Evolutionary conservation across 23 red algal genomes (phyloP).

Genomic region (Gracilaria vermiculophylla): DNA sequence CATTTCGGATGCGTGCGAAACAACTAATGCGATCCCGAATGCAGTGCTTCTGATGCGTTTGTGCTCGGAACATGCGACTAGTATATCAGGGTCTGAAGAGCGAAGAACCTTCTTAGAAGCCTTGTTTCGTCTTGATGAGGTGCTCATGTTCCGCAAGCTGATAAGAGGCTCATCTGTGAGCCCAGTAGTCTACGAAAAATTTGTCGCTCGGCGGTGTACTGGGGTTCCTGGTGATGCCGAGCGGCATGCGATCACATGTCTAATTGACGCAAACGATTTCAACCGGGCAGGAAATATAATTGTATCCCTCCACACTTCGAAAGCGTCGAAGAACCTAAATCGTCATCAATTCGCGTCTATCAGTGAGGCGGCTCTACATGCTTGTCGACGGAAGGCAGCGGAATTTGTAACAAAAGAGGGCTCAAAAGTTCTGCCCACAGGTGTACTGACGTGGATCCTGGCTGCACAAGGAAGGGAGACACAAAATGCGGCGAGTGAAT

Average conservation of each 20-base stretch:
- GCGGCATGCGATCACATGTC: slow-evolving; percentile 45
- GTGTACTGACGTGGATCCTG: slow-evolving; percentile 43
- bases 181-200: slow-evolving; percentile 30
- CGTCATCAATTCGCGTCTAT: slow-evolving; percentile 42
- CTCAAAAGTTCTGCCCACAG: slow-evolving; percentile 21
- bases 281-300: slow-evolving; percentile 46
- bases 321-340: slow-evolving; percentile 7
- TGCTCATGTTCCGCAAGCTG: slow-evolving; percentile 39
- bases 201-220: slow-evolving; percentile 41
- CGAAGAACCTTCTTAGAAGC: slow-evolving; percentile 14
- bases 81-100: neutral
- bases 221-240: slow-evolving; percentile 60
- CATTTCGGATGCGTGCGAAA: slow-evolving; percentile 50
- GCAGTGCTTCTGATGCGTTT: slow-evolving; percentile 50
- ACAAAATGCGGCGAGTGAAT: neutral
- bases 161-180: slow-evolving; percentile 38
- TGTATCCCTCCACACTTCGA: slow-evolving; percentile 7
- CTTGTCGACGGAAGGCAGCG: slow-evolving; percentile 43
- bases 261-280: slow-evolving; percentile 55
- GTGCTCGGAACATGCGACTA: slow-evolving; percentile 10
- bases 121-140: slow-evolving; percentile 44
- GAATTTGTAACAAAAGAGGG: slow-evolving; percentile 15
- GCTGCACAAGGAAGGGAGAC: neutral
- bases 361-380: slow-evolving; percentile 63
- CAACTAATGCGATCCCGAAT: slow-evolving; percentile 23